Base-by-base conservation (phyloP, 495 filamentous ascomycete genomes). In the Neurospora sp. region DNA sequence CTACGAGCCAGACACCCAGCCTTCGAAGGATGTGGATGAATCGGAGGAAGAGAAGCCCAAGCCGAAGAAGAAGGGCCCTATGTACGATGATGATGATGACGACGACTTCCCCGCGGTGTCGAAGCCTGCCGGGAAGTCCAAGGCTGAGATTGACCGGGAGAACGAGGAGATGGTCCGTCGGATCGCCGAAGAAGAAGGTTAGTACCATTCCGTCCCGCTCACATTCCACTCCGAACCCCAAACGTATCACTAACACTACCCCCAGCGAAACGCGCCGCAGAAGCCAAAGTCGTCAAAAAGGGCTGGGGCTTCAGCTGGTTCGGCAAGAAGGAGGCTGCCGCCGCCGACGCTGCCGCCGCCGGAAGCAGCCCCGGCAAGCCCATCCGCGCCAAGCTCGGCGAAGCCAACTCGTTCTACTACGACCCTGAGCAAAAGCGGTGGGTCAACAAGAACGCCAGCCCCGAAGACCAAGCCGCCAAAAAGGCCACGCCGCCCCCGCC, bases 351-450 rank as follows among this genome's bases (percentile, higher is more conserved):
- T 42, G 75, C 69, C 65, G 71, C 73, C 6, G 72, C 61, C 27
- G 59, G 80, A 12, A 78, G 81, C 40, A 79, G 76, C 40, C 79
- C 85, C 7, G 89, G 90, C 73, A 88, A 89, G 53, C 94, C 96
- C 59, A 95, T 98, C 82, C 89, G 87, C 76, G 96, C 96, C 69
- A 98, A 99, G 78, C 89, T 99, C 38, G 96, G 96, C 73, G 96
- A 99, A 81, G 91, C 95, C 76, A 96, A 87, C 77, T 92, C 89
- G 12, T 98, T 99, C 82, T 91, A 94, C 75, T 99, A 95, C 74
- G 96, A 99, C 80, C 90, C 92, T 4, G 92, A 97, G 27, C 86
- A 97, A 71, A 96, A 96, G 86, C 93, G 95, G 78, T 99, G 96
- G 96, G 88, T 99, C 81, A 97, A 99, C 82, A 97, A 98, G 85